Evolutionary conservation across 805 yeast species (phyloP).

Genomic region (Pichia scutulata): DNA sequence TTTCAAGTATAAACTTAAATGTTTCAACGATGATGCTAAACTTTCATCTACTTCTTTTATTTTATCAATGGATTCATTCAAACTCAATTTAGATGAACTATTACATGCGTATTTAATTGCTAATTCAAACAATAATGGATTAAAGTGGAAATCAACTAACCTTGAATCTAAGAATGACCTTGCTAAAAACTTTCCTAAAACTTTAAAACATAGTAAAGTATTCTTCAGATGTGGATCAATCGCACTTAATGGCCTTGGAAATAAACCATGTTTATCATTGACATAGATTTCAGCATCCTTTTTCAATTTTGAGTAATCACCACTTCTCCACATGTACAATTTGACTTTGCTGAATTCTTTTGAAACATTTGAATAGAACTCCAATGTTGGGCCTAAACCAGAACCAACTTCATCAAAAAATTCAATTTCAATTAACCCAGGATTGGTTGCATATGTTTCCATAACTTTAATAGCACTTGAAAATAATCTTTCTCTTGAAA

Average conservation of each 20-base stretch:
- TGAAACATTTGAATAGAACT: constrained; percentile 79
- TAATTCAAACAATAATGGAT: constrained; percentile 58
- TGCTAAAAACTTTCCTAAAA: constrained; percentile 78
- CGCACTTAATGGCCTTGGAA: constrained; percentile 54
- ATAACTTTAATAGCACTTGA: constrained; percentile 75
- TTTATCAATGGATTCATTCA: constrained; percentile 25
- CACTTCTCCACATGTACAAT: constrained; percentile 62
- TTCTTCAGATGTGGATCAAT: constrained; percentile 32
- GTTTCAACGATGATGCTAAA: constrained; percentile 50
- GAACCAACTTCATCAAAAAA: constrained; percentile 91
- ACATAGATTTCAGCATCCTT: constrained; percentile 27
- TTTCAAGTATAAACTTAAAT: constrained; percentile 37
- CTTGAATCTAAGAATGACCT: constrained; percentile 84
- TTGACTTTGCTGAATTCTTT: constrained; percentile 56
- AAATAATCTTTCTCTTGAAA: constrained; percentile 62
- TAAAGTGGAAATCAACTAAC: constrained; percentile 75
- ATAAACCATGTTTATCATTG: constrained; percentile 46
- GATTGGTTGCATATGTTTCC: constrained; percentile 67
- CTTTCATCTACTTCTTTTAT: constrained; percentile 48
- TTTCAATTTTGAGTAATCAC: constrained; percentile 8
- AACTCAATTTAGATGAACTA: neutral
- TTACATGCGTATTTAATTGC: constrained; percentile 28
- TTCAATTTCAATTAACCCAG: constrained; percentile 79
- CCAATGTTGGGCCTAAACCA: constrained; percentile 93
- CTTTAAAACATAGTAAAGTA: constrained; percentile 46